Evolutionary conservation across 371 early-diverging fungal species (phyloP).

Genomic region (Conidiobolus incongruus): DNA sequence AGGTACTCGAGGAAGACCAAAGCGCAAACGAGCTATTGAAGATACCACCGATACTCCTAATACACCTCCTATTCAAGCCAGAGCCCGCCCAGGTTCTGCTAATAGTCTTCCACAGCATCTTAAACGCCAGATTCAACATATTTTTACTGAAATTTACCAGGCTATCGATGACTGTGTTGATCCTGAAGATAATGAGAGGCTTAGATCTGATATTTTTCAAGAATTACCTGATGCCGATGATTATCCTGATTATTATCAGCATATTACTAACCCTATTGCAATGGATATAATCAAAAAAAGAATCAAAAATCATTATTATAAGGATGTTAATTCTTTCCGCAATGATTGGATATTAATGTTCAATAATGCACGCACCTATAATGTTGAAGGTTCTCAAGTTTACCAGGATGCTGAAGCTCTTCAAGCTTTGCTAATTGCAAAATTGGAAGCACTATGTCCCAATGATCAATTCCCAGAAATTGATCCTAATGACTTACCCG

Average conservation of each 20-base stretch:
- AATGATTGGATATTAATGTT: slow-evolving; percentile 50
- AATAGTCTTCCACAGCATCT: slow-evolving; percentile 13
- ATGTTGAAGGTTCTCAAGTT: slow-evolving; percentile 54
- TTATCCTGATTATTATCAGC: slow-evolving; percentile 66
- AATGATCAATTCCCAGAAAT: slow-evolving; percentile 11
- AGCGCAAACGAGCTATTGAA: slow-evolving; percentile 4
- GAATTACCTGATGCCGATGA: slow-evolving; percentile 45
- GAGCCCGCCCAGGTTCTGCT: slow-evolving; percentile 5
- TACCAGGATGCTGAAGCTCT: slow-evolving; percentile 35
- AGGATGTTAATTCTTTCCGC: slow-evolving; percentile 19
- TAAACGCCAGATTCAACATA: slow-evolving; percentile 20
- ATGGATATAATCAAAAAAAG: slow-evolving; percentile 40
- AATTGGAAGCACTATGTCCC: slow-evolving; percentile 17
- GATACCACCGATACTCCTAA: not conserved
- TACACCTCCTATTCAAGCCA: slow-evolving; percentile 1
- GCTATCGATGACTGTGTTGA: slow-evolving; percentile 23
- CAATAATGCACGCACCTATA: slow-evolving; percentile 52
- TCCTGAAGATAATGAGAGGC: slow-evolving; percentile 17
- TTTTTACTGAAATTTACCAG: slow-evolving; percentile 19
- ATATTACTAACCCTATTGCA: slow-evolving; percentile 68
- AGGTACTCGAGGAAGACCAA: slow-evolving; percentile 10
- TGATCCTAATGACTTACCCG: too few species aligned
- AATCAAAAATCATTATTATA: slow-evolving; percentile 25
- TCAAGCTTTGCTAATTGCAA: slow-evolving; percentile 16
- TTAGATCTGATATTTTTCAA: slow-evolving; percentile 18